Percentiles rank a stretch among this genome's conserved stretches.
These are phyloP conservation scores for Silene conica DNA, from an alignment of 148 eudicot genomes.

Conservation along the genomic window DNA sequence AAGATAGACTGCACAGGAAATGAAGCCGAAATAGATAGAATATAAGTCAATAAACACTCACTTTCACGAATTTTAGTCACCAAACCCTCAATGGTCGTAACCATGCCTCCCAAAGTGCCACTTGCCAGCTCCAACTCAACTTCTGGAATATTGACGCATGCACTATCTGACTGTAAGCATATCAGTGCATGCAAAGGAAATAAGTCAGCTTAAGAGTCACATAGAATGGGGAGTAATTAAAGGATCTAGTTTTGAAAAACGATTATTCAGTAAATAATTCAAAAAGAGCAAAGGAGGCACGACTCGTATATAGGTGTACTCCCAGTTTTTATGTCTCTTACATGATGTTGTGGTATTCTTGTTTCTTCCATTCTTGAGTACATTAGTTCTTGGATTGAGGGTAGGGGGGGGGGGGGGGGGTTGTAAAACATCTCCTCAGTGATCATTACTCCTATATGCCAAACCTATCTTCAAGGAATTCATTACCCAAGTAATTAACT, in stretches of 20 bases:
- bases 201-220: background rate
- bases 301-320: background rate
- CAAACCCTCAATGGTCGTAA: slow-evolving; percentile 91
- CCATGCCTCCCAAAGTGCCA: slow-evolving; percentile 95
- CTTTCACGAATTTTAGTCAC: slow-evolving; percentile 82
- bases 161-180: slow-evolving; percentile 70
- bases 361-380: background rate
- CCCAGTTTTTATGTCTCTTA: background rate
- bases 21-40: slow-evolving; percentile 1
- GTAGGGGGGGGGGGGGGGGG: too few species aligned
- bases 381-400: too few species aligned
- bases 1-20: background rate
- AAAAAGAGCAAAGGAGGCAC: background rate
- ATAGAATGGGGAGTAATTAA: background rate
- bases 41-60: slow-evolving; percentile 33
- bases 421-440: too few species aligned
- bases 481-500: too few species aligned
- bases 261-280: background rate
- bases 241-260: background rate
- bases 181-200: slow-evolving; percentile 7
- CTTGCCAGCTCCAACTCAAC: slow-evolving; percentile 81
- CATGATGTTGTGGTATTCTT: background rate
- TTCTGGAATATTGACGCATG: slow-evolving; percentile 77
- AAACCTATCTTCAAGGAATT: too few species aligned
- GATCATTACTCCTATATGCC: too few species aligned